Base-by-base conservation (phyloP, 2,329 filamentous ascomycete genomes). In the Ascocoryne sarcoides region DNA sequence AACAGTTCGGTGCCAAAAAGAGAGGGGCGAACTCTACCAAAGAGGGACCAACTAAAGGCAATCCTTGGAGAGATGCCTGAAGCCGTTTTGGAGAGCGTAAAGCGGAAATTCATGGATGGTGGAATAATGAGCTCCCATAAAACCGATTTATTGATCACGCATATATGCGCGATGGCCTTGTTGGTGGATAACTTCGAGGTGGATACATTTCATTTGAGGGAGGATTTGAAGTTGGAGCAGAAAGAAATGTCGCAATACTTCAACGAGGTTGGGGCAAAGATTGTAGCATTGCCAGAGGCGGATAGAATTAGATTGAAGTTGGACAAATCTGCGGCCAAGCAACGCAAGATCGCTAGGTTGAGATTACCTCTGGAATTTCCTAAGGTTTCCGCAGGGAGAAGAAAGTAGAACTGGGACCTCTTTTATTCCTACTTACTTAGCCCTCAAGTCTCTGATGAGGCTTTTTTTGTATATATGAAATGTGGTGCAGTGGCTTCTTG, bases 291-390 rank as follows among this genome's bases (percentile, higher is more conserved):
- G 10, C 68, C 65, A 3, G 70, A 71, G 37, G 59, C 57, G 14
- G 69, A 74, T 41, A 57, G 61, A 36, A 58, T 60, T 20, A 76
- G 71, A 59, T 65, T 69, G 49, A 69, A 74, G 43, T 70, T 79
- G 49, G 74, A 72, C 21, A 79, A 79, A 58, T 74, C 75, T 2
- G 71, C 76, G 54, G 73, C 71, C 3, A 61, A 63, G 15, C 76
- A 76, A 41, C 76, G 78, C 46, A 71, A 72, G 44, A 65, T 89
- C 36, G 88, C 84, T 10, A 78, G 78, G 51, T 65, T 96, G 54
- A 76, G 73, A 52, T 62, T 95, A 47, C 92, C 92, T 3, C 66
- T 95, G 34, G 73, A 80, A 44, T 95, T 95, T 60, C 92, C 90
- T 1, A 88, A 82, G 65, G 45, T 55, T 7, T 44, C 52, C 1